These are phyloP conservation scores for Scytalidium lignicola DNA, from an alignment of 2,329 filamentous ascomycete genomes.

Conservation along the genomic window DNA sequence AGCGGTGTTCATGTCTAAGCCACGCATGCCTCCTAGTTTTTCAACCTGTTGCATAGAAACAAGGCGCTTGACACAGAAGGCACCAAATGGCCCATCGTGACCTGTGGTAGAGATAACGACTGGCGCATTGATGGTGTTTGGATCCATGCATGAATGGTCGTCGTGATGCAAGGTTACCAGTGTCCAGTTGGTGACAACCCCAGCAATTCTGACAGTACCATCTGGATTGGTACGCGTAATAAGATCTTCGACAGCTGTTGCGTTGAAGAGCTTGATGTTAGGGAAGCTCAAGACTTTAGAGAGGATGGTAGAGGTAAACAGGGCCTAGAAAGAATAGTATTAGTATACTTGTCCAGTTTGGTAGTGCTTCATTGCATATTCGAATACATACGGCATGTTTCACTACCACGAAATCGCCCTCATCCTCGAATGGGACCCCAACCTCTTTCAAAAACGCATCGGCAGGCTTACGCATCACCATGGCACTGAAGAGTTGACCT, in stretches of 20 bases:
- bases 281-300: constrained; percentile 78
- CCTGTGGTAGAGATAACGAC: constrained; percentile 85
- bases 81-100: constrained; percentile 86
- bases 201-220: constrained; percentile 64
- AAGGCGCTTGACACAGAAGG: constrained; percentile 85
- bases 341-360: background rate
- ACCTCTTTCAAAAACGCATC: constrained; percentile 78
- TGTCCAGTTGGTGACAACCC: constrained; percentile 95
- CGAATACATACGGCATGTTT: constrained; percentile 64
- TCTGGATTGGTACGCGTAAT: constrained; percentile 67
- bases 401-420: constrained; percentile 83
- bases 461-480: constrained; percentile 92
- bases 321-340: constrained; percentile 38
- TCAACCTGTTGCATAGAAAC: constrained; percentile 82
- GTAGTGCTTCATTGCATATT: background rate
- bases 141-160: constrained; percentile 93
- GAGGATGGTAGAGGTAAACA: constrained; percentile 86
- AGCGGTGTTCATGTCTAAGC: constrained; percentile 84
- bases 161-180: constrained; percentile 83
- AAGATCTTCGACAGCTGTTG: constrained; percentile 85
- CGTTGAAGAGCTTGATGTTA: constrained; percentile 96
- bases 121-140: constrained; percentile 92
- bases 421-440: constrained; percentile 81
- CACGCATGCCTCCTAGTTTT: constrained; percentile 86
- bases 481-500: constrained; percentile 89